Base-by-base conservation (phyloP, 257 asterid genomes). In the Salvia splendens region DNA sequence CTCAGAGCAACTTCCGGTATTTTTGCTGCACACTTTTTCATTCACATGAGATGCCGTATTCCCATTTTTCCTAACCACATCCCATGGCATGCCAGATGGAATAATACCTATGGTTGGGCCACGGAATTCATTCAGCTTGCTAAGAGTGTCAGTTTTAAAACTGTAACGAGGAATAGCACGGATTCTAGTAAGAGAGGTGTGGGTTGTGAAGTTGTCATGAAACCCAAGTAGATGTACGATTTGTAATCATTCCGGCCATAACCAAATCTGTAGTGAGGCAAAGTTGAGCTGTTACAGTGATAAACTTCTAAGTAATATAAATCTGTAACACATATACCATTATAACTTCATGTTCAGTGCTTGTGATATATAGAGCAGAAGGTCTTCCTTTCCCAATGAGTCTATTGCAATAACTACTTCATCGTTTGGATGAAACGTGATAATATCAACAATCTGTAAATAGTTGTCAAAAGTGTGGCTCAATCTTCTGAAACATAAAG, bases 51-150 rank as follows among this genome's bases (percentile, higher is more conserved):
- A 51, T 8, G 48, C 68, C 14, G 38, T 11, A 65, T 61, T 73
- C 32, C 50, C 73, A 8, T 76, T 70, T 55, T 64, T 72, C 40
- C 33, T 36, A n/a, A 70, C 35, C 69, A 14, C 45, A 12, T 73
- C 83, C 98, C 96, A 91, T 17, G 95, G 90, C 73, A 91, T 90
- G 53, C 98, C 98, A 66, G 96, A 91, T 59, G 98, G 87, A 92
- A 87, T 82, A 63, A 91, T 79, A 43, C 98, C 98, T 61, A 91
- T 84, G 28, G 98, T 91, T 43, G 96, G 96, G 53, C 79, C 38
- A 0, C 6, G 68, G 61, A 69, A 42, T 46, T 42, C 28, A 66
- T 89, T 91, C 49, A 89, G 82, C 51, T 72, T 84, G 82, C 85
- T 81, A 52, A 91, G 89, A 58, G 98, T 89, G 61, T 89, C 90